phyloP scores from a whole-genome alignment of 2,329 filamentous ascomycete species.

The Alternaria viburni region DNA sequence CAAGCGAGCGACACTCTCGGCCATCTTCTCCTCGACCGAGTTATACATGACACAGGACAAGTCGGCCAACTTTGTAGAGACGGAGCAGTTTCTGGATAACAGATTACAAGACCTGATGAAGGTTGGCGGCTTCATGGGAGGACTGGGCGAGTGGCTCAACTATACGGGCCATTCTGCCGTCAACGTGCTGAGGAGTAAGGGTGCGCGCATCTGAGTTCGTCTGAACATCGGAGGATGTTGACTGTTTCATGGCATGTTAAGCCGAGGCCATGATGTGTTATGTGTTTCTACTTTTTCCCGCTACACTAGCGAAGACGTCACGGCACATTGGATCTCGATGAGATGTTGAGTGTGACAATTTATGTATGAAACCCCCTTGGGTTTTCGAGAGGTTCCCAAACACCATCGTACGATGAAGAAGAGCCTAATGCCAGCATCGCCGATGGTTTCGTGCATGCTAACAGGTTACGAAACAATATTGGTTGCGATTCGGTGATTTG shows the following conservation, averaged over 20 bases:
- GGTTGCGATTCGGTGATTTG: constrained; percentile 4
- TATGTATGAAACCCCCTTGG: not conserved
- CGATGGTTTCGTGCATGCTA: not conserved
- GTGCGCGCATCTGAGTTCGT: constrained; percentile 70
- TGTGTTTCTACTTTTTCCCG: not conserved
- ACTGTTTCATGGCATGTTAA: not conserved
- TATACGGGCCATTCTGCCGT: constrained; percentile 79
- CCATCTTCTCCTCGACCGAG: constrained; percentile 76
- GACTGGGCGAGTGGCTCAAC: constrained; percentile 76
- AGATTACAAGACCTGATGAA: constrained; percentile 73
- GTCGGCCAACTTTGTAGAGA: constrained; percentile 75
- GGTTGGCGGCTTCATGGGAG: constrained; percentile 67
- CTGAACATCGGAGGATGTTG: not conserved
- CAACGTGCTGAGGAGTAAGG: constrained; percentile 87
- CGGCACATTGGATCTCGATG: constrained; percentile 5
- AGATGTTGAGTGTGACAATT: not conserved
- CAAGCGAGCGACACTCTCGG: constrained; percentile 67
- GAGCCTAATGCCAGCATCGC: not conserved
- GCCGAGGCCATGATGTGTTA: not conserved
- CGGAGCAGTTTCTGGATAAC: constrained; percentile 78
- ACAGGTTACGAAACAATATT: not conserved
- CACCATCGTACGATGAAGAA: not conserved
- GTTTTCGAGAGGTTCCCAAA: not conserved
- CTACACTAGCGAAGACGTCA: not conserved
- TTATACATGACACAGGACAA: constrained; percentile 93